A percentile compares a stretch with the other conserved stretches of the same genome.
phyloP scores from a whole-genome alignment of 2,329 filamentous ascomycete genomes.

The Salinomyces thailandicus region DNA sequence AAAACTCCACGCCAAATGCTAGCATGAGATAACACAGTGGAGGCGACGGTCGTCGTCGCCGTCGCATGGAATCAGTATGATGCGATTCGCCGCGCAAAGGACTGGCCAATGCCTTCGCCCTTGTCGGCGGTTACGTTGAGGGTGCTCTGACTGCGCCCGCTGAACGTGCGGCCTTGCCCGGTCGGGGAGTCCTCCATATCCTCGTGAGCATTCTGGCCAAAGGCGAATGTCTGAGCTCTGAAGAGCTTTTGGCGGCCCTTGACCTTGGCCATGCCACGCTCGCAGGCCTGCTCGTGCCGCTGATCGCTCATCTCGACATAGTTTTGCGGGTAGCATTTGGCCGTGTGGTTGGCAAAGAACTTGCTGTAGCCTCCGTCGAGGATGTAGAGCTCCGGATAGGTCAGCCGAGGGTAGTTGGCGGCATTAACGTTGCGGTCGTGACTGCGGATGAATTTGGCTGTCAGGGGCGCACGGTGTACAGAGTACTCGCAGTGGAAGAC shows the following conservation, averaged over 20 bases:
- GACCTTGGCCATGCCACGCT: slow-evolving; percentile 86
- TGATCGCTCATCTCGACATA: slow-evolving; percentile 95
- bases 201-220: slow-evolving; percentile 57
- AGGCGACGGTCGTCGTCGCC: background rate
- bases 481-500: slow-evolving; percentile 99
- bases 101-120: slow-evolving; percentile 22
- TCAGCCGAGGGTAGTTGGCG: slow-evolving; percentile 75
- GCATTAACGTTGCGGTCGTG: slow-evolving; percentile 78
- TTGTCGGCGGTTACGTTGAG: slow-evolving; percentile 23
- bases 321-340: slow-evolving; percentile 82
- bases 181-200: slow-evolving; percentile 56
- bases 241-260: slow-evolving; percentile 79
- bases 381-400: slow-evolving; percentile 96
- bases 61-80: slow-evolving; percentile 26
- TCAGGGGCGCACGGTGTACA: slow-evolving; percentile 86
- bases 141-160: slow-evolving; percentile 20
- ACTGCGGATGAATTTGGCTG: slow-evolving; percentile 87
- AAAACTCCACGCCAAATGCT: slow-evolving; percentile 1
- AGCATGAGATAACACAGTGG: slow-evolving; percentile 5
- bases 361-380: slow-evolving; percentile 91
- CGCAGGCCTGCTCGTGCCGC: slow-evolving; percentile 84
- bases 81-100: slow-evolving; percentile 26
- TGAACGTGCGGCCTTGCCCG: slow-evolving; percentile 25
- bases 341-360: slow-evolving; percentile 71
- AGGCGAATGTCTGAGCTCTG: slow-evolving; percentile 89